Percentiles rank a stretch among this genome's conserved stretches.
These are phyloP conservation scores for Fusarium annulatum DNA, from an alignment of 2,329 filamentous ascomycete species.

Conservation along the genomic window DNA sequence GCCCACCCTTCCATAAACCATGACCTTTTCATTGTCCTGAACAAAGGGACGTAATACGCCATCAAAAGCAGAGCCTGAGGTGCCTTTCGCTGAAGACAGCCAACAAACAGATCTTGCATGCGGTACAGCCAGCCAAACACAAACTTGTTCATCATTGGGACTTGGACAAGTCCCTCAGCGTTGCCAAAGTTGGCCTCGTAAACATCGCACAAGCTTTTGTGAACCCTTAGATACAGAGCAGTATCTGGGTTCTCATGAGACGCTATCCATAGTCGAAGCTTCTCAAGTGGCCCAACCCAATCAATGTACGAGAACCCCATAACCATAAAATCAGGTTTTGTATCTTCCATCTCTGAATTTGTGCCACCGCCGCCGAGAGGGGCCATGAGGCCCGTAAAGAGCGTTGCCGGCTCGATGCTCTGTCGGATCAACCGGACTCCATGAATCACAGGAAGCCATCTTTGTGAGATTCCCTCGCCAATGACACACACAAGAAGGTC, in stretches of 20 bases:
- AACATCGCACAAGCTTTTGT: conserved; percentile 39
- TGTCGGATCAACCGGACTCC: conserved; percentile 42
- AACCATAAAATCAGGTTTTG: conserved; percentile 36
- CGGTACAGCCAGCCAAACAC: conserved; percentile 47
- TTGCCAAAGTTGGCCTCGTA: conserved; percentile 45
- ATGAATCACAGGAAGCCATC: conserved; percentile 44
- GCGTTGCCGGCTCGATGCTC: conserved; percentile 42
- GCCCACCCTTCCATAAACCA: conserved; percentile 44
- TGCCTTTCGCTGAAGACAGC: conserved; percentile 42
- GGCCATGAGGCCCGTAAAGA: conserved; percentile 45
- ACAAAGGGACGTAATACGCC: conserved; percentile 42
- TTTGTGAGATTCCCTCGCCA: conserved; percentile 35
- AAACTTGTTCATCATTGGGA: conserved; percentile 29
- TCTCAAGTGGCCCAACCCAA: conserved; percentile 39
- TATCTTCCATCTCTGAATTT: conserved; percentile 27
- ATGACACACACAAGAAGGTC: conserved; percentile 46
- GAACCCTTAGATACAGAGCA: conserved; percentile 40
- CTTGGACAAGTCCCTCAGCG: conserved; percentile 26
- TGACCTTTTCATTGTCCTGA: conserved; percentile 31
- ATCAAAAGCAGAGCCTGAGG: conserved; percentile 44
- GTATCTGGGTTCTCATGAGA: conserved; percentile 42
- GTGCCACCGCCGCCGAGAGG: conserved; percentile 32
- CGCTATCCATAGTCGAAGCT: conserved; percentile 37
- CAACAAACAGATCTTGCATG: conserved; percentile 43
- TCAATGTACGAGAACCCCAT: conserved; percentile 38